Base-by-base conservation (phyloP, 73 alveolate species). In the Uronychia binucleata region DNA sequence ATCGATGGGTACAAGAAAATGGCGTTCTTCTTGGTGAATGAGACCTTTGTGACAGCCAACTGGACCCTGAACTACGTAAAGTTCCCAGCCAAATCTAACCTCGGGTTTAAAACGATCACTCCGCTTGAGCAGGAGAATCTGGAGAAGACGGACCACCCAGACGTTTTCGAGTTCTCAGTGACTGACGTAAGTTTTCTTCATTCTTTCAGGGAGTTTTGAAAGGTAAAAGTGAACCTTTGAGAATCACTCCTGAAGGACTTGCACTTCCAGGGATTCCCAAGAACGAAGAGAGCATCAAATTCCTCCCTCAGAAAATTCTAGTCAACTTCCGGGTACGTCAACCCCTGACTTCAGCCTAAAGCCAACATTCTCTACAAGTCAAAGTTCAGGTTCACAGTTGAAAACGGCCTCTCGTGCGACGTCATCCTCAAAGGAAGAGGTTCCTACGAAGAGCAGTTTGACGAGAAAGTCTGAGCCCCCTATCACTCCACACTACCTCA, bases 341-440 rank as follows among this genome's bases (percentile, higher is more conserved):
- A 28, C 8, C 46, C 29, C 1, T 30, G 1, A 28, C 26, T 58
- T 31, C 85, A 89, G 92, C 99, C 99, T 34, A 96, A 96, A 85
- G 89, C 88, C 88, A 96, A 94, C 85, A 91, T 93, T 11, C 91
- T 96, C 75, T 96, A 96, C 91, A 96, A 96, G 90, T 95, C 98
- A 59, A 88, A 94, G 92, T 96, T 91, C 93, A 93, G 97, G 83
- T 92, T 96, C 74, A 87, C 95, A 57, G 96, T 95, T 60, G 94
- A 94, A 60, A 95, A 96, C 78, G 99, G 99, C 8, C 93, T 93
- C 79, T 75, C 95, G 8, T 88, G 93, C 86, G 98, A 95, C 86
- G 92, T 96, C 75, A 93, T 93, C 34, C 89, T 96, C 35, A 96
- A 95, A 90, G 99, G 99, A 78, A 78, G 59, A 86, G 99, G 99